Evolutionary conservation across 495 filamentous ascomycete species (phyloP), one percentile per base, ranked within the genome.

Genomic region (Neurospora sp.): DNA sequence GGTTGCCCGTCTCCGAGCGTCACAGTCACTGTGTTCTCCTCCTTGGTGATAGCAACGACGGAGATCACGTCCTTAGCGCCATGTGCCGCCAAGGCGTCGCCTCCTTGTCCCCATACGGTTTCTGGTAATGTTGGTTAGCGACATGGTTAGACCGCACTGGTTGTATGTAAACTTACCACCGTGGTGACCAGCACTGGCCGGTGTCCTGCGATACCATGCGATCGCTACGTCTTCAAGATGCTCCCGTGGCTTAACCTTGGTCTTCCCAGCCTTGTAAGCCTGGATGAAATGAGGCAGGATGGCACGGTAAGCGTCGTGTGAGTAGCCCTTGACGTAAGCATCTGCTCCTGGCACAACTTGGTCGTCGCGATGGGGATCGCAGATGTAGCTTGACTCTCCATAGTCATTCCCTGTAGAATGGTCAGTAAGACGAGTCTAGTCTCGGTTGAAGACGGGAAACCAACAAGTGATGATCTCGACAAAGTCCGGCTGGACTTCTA

Each of bases 341-440:
- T 83, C 80, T 3, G 86, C 85, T 0, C 85, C 87, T 8, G 78
- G 72, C 0, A 88, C 85, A 4, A 89, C 84, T 8, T 87, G 85
- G 7, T 80, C 76, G 0, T 80, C 71, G 40, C 84, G 78, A 41
- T 61, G 53, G 14, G 89, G 83, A 4, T 87, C 87, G 40, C 88
- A 89, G 73, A 94, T 90, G 74, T 94, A 93, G 81, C 91, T 91
- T 8, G 88, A 87, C 79, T 94, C 92, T 61, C 91, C 91, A 71
- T 87, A 93, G 78, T 94, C 91, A 72, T 94, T 93, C 91, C 92
- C 93, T 79, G 80, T 82, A 27, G 84, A 18, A 0, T 72, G 74
- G 74, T 78, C 53, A 75, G 31, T 31, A 31, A 31, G 31, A 31
- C 31, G 31, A 31, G 31, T 31, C 31, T 31, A 31, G 44, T 9